phyloP scores from a whole-genome alignment of 2,329 filamentous ascomycete species.

The Orbilia brochopaga region DNA sequence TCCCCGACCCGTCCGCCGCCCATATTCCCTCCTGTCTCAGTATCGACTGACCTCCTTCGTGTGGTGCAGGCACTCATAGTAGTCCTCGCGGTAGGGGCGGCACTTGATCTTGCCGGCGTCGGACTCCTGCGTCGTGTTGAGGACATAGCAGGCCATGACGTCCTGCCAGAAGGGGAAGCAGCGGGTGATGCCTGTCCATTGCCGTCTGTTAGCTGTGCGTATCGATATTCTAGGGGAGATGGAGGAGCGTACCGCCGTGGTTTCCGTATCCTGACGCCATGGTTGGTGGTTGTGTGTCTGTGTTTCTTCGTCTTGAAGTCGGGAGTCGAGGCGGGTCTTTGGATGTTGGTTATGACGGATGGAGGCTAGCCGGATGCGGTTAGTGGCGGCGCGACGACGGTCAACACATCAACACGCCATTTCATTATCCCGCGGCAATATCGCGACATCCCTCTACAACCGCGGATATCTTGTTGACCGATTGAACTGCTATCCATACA shows the following conservation, averaged over 20 bases:
- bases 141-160: conserved; percentile 95
- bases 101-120: conserved; percentile 86
- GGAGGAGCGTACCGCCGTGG: conserved; percentile 70
- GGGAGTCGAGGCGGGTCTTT: neutral
- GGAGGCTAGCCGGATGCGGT: neutral
- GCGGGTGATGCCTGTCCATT: conserved; percentile 64
- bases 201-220: neutral
- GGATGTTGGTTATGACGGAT: neutral
- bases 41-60: conserved; percentile 96
- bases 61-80: conserved; percentile 98
- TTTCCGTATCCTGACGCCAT: conserved; percentile 87
- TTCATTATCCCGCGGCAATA: too few relatives aligned
- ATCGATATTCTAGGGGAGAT: neutral
- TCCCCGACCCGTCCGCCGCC: neutral
- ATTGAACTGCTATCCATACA: too few relatives aligned
- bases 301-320: neutral
- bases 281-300: conserved; percentile 52
- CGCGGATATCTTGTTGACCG: too few relatives aligned
- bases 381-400: conserved; percentile 6
- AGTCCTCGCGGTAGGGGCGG: conserved; percentile 83
- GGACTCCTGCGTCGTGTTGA: conserved; percentile 77
- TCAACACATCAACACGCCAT: conserved; percentile 14
- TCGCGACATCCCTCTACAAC: neutral
- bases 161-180: conserved; percentile 99
- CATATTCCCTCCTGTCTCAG: too few relatives aligned